Percentiles rank a stretch among this genome's conserved stretches.
Conservation (phyloP, 2,329 filamentous ascomycete species). For the Sporothrix schenckii region DNA sequence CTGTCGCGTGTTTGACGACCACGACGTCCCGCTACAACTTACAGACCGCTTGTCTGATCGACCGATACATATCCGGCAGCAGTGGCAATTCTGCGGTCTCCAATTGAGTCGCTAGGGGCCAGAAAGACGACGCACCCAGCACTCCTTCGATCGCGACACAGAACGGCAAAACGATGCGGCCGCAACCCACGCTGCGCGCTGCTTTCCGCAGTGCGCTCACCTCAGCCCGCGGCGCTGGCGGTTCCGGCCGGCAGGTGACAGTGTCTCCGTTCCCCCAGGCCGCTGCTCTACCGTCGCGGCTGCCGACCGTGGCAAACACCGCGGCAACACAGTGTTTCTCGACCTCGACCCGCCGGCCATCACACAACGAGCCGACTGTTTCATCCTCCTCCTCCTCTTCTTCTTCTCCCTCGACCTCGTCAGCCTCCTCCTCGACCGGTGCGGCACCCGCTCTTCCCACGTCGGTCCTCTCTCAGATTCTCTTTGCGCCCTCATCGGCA, state of each 20-base stretch:
- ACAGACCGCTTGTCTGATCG: too few relatives aligned
- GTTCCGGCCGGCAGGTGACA: background rate
- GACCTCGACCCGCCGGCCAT: background rate
- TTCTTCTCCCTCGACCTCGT: background rate
- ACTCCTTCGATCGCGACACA: background rate
- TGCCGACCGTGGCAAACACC: background rate
- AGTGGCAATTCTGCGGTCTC: too few relatives aligned
- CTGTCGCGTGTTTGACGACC: slow-evolving; percentile 1
- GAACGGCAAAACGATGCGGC: slow-evolving; percentile 18
- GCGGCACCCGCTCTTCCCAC: slow-evolving; percentile 7
- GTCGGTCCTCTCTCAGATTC: slow-evolving; percentile 24
- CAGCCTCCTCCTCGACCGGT: background rate
- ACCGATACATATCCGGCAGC: background rate
- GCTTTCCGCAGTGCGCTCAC: slow-evolving; percentile 22
- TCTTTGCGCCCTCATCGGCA: slow-evolving; percentile 22
- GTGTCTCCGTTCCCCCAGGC: background rate
- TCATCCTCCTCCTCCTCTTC: background rate
- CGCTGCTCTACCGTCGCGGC: background rate
- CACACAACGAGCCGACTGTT: background rate
- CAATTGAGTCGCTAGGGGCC: background rate
- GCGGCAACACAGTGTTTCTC: slow-evolving; percentile 14
- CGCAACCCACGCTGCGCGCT: slow-evolving; percentile 24
- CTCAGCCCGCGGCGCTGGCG: background rate
- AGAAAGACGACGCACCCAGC: background rate
- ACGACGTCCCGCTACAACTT: background rate